phyloP scores from a whole-genome alignment of 2,329 filamentous ascomycete genomes.

The Colletotrichum siamense region DNA sequence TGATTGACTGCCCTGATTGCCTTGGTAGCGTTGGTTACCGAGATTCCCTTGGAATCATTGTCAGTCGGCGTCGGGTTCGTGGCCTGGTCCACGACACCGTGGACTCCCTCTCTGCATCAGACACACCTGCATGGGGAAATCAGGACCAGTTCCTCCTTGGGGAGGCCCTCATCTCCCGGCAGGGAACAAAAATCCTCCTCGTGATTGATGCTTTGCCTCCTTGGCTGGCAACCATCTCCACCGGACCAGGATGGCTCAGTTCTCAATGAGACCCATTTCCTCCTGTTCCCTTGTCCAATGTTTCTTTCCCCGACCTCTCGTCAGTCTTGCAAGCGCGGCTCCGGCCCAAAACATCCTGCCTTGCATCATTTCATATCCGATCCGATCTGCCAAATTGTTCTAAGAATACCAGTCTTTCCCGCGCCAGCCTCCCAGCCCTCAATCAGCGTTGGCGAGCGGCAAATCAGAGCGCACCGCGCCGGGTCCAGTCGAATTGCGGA shows the following conservation, averaged over 20 bases:
- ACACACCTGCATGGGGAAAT: slow-evolving; percentile 2
- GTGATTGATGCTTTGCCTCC: slow-evolving; percentile 18
- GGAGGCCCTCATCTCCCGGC: slow-evolving; percentile 16
- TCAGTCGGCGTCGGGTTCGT: background rate
- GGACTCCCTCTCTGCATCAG: background rate
- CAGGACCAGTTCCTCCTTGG: background rate
- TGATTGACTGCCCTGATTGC: background rate
- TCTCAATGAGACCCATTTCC: slow-evolving; percentile 5
- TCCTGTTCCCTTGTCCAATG: slow-evolving; percentile 11
- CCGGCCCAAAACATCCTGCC: slow-evolving; percentile 15
- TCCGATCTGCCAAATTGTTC: slow-evolving; percentile 23
- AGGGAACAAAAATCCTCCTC: slow-evolving; percentile 10
- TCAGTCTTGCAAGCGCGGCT: slow-evolving; percentile 20
- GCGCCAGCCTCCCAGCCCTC: slow-evolving; percentile 7
- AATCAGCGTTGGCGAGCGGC: background rate
- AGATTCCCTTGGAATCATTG: background rate
- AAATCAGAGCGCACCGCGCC: background rate
- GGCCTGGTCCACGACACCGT: background rate
- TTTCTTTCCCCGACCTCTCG: slow-evolving; percentile 24
- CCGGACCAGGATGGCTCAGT: slow-evolving; percentile 8
- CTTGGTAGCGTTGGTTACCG: background rate
- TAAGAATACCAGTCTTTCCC: slow-evolving; percentile 20
- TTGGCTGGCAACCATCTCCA: slow-evolving; percentile 17
- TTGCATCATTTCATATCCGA: slow-evolving; percentile 24
- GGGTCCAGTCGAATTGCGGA: slow-evolving; percentile 16